Evolutionary conservation across 768 basidiomycete genomes (phyloP), one percentile per base, ranked within the genome.

Genomic region (Rhizopogon roseolus): DNA sequence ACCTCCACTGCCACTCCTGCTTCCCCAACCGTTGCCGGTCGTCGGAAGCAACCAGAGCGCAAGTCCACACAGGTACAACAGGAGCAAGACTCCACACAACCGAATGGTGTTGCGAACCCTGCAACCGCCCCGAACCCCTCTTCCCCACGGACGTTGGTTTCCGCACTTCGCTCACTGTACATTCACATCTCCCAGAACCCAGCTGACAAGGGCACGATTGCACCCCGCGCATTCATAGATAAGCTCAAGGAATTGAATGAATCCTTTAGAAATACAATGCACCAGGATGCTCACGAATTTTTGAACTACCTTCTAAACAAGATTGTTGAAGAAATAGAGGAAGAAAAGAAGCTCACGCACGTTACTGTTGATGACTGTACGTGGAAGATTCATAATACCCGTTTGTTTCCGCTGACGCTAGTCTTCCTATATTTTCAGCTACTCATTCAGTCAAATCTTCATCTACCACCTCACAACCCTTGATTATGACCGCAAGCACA

Each of bases 271-370:
- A 86, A 86, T 37, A 87, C 90, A 14, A 88, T 90, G 81, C 97
- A 99, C 67, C 97, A 99, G 67, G 97, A 99, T 68, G 97, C 97
- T 3, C 97, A 98, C 71, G 97, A 99, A 71, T 98, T 99, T 69
- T 76, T 98, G 40, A 97, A 95, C 67, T 98, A 88, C 71, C 73
- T 98, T 27, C 74, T 99, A 52, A 99, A 99, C 70, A 85, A 79
- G 67, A 86, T 99, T 46, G 88, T 93, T 36, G 96, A 98, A 69
- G 94, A 98, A 66, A 81, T 96, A 59, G 90, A 94, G 64, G 81
- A 83, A 56, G 86, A 88, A 54, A 77, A 70, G 63, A 84, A 76
- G 62, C 73, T 66, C 41, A 60, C 62, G n/a, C 67, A 71, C 52
- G 71, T 70, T 50, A 74, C 76, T 16, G 76, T 71, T 28, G 88